phyloP scores from a whole-genome alignment of 805 yeast species.

The Torulaspora indica region DNA sequence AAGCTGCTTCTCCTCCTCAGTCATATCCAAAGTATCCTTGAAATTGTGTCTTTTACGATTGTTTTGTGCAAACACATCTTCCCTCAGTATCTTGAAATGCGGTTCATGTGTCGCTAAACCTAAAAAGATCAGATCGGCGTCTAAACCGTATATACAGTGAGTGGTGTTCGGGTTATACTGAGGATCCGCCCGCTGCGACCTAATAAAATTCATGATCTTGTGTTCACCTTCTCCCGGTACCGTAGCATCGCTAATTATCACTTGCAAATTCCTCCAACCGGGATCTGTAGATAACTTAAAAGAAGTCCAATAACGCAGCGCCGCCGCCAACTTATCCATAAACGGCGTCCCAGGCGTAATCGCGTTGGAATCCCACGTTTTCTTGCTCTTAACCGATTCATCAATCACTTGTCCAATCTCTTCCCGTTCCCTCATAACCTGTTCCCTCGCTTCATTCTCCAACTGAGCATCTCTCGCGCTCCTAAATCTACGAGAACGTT shows the following conservation, averaged over 20 bases:
- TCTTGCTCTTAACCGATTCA: slow-evolving; percentile 64
- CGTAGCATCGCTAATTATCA: slow-evolving; percentile 88
- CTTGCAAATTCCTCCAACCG: slow-evolving; percentile 87
- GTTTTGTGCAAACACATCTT: slow-evolving; percentile 89
- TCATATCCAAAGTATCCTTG: slow-evolving; percentile 43
- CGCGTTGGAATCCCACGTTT: slow-evolving; percentile 91
- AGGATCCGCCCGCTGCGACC: slow-evolving; percentile 83
- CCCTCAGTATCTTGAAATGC: slow-evolving; percentile 87
- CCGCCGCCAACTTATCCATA: slow-evolving; percentile 82
- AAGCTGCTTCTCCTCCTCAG: slow-evolving; percentile 49
- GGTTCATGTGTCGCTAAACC: slow-evolving; percentile 98
- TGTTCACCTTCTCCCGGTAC: slow-evolving; percentile 99
- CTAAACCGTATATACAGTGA: slow-evolving; percentile 96
- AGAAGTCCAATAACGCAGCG: slow-evolving; percentile 87
- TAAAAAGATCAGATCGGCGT: slow-evolving; percentile 94
- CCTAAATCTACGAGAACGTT: slow-evolving; percentile 87
- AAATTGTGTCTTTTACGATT: slow-evolving; percentile 35
- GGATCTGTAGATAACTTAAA: slow-evolving; percentile 84
- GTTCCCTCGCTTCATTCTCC: slow-evolving; percentile 65
- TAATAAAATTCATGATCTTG: slow-evolving; percentile 91
- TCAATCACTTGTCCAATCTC: slow-evolving; percentile 63
- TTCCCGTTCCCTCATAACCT: slow-evolving; percentile 35
- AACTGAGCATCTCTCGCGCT: slow-evolving; percentile 85
- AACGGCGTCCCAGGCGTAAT: slow-evolving; percentile 99
- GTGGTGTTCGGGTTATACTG: slow-evolving; percentile 86